Conservation (phyloP, 2,329 filamentous ascomycete genomes). For the Stemphylium vesicarium region DNA sequence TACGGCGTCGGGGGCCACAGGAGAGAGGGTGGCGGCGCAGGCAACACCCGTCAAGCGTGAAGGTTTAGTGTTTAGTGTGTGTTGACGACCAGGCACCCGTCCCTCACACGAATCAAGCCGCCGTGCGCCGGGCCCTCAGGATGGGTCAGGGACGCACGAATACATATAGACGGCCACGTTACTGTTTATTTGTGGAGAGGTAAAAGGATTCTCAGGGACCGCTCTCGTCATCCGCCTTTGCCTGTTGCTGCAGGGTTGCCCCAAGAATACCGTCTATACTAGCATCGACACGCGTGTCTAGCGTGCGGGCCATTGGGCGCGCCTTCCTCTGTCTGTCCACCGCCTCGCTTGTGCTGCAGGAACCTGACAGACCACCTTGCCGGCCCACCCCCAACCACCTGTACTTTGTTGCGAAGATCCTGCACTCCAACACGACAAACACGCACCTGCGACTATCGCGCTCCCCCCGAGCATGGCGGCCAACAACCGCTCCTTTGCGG, state of each 20-base stretch:
- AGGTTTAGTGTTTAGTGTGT: conserved; percentile 9
- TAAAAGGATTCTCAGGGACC: too few relatives aligned
- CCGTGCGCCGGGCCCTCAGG: too few relatives aligned
- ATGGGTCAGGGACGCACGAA: too few relatives aligned
- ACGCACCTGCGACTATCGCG: conserved; percentile 26
- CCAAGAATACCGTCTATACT: background rate
- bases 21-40: background rate
- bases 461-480: conserved; percentile 35
- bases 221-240: background rate
- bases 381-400: conserved; percentile 15
- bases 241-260: background rate
- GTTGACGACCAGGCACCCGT: conserved; percentile 13
- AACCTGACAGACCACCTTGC: conserved; percentile 10
- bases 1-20: background rate
- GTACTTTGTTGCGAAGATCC: conserved; percentile 11
- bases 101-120: conserved; percentile 1
- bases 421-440: conserved; percentile 15
- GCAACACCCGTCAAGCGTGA: conserved; percentile 1
- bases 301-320: conserved; percentile 8
- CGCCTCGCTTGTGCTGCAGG: conserved; percentile 16
- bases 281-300: conserved; percentile 11
- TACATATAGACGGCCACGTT: too few relatives aligned
- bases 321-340: conserved; percentile 8
- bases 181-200: too few relatives aligned
- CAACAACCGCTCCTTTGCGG: conserved; percentile 46